Evolutionary conservation across 2,329 filamentous ascomycete genomes (phyloP), one percentile per base, ranked within the genome.

Genomic region (Aureobasidium uvarum): DNA sequence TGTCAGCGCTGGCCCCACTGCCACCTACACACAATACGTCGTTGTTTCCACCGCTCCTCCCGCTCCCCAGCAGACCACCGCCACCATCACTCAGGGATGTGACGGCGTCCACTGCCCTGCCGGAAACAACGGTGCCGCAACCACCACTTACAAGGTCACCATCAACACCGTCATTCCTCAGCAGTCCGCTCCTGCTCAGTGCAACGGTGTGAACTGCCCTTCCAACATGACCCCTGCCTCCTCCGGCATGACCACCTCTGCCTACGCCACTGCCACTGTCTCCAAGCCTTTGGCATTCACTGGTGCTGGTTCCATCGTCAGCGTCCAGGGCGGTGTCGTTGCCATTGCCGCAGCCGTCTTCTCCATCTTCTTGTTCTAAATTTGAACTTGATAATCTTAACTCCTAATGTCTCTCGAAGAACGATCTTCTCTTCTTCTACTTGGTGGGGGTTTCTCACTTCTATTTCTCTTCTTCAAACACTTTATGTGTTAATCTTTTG

Each of bases 11-110:
- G 33, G 59, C 36, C 8, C 25, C 14, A 62, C 59, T 33, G 18
- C 59, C 18, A 62, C 46, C 36, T 20, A 25, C 14, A 62, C 59
- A 23, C 46, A 52, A 23, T 62, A 41, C 46, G 46, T 62, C 7
- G 59, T 62, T 41, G 23, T 62, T 6, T 62, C 59, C 2, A 62
- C 59, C 20, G 69, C 69, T 58, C 67, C 68, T n/a, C 66, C 67
- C 31, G 55, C 64, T 28, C 36, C 65, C 38, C 39, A 46, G 23
- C 38, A 23, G 45, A 58, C 62, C 25, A 46, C 31, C 18, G 38
- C 36, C 70, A 77, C 67, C 78, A 75, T 33, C 46, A 52, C 31
- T 14, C 23, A 31, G 6, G 31, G 41, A 13, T 50, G 45, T 41
- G 25, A 50, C 25, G 43, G 36, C 11, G 39, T 43, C 16, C 28